Evolutionary conservation across 371 early-diverging fungal species (phyloP).

Genomic region (Phascolomyces articulosus): DNA sequence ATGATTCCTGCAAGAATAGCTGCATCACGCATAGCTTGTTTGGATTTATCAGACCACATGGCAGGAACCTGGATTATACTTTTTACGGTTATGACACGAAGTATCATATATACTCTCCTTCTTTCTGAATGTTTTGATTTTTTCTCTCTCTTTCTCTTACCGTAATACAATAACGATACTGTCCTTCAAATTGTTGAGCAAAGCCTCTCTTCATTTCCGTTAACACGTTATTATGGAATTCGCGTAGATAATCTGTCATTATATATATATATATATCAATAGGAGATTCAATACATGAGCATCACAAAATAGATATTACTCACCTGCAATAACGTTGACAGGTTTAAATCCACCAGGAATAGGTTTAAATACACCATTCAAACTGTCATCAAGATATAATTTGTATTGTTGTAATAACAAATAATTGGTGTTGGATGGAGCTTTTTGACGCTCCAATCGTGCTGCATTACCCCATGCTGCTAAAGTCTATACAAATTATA

Average conservation of each 20-base stretch:
- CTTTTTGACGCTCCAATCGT: conserved; percentile 25
- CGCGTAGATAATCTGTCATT: conserved; percentile 47
- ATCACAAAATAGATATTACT: neutral
- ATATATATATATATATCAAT: neutral
- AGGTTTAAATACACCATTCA: conserved; percentile 43
- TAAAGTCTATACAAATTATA: conserved; percentile 22
- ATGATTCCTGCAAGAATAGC: conserved; percentile 57
- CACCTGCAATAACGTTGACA: conserved; percentile 51
- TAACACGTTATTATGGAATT: conserved; percentile 50
- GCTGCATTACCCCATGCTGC: conserved; percentile 49
- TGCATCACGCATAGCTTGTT: conserved; percentile 63
- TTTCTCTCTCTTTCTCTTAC: conserved; percentile 19
- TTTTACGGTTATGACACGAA: no score
- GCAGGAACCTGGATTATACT: conserved; percentile 45
- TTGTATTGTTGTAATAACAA: conserved; percentile 55
- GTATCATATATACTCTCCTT: no score
- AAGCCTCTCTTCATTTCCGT: conserved; percentile 54
- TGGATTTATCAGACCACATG: conserved; percentile 66
- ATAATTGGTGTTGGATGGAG: conserved; percentile 18
- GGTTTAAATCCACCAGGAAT: conserved; percentile 51
- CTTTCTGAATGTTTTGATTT: neutral
- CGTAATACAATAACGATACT: conserved; percentile 47
- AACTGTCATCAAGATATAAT: conserved; percentile 54
- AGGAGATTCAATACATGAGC: no score
- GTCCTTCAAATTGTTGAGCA: conserved; percentile 33